Percentiles rank a stretch among this genome's conserved stretches.
Evolutionary conservation across 2,329 filamentous ascomycete genomes (phyloP).

Genomic region (Plectosphaerella cucumerina): DNA sequence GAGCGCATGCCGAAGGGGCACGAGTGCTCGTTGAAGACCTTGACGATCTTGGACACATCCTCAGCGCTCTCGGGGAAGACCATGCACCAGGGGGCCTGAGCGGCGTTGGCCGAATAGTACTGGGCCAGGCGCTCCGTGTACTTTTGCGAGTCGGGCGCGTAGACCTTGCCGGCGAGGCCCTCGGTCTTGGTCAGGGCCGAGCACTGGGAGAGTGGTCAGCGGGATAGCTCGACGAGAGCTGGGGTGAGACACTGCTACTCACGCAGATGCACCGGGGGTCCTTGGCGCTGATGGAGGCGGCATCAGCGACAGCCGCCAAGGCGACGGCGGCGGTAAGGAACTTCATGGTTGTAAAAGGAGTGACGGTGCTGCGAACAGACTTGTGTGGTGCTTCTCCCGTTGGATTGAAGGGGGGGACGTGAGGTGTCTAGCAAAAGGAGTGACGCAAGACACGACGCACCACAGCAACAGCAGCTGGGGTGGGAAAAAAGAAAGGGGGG

Average conservation of each 20-base stretch:
- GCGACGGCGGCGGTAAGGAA: not conserved
- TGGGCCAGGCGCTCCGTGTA: constrained; percentile 18
- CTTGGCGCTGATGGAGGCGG: not conserved
- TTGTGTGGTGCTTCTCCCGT: not conserved
- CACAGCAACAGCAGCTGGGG: not conserved
- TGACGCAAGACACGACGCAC: not conserved
- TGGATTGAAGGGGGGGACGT: not conserved
- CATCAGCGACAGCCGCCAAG: constrained; percentile 2
- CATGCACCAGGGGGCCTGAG: constrained; percentile 20
- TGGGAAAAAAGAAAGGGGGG: not conserved
- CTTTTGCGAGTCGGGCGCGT: constrained; percentile 8
- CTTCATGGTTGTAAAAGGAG: constrained; percentile 2
- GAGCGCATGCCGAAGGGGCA: constrained; percentile 23
- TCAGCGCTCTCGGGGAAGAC: constrained; percentile 8
- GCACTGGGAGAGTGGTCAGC: constrained; percentile 13
- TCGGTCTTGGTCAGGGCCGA: constrained; percentile 13
- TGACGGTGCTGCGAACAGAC: no score
- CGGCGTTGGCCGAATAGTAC: constrained; percentile 26
- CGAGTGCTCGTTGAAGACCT: constrained; percentile 12
- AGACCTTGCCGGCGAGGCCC: constrained; percentile 18
- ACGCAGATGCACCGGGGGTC: constrained; percentile 4
- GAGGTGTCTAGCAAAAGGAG: not conserved
- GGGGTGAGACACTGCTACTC: no score
- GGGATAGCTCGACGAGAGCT: not conserved
- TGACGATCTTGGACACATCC: constrained; percentile 14